A percentile compares a stretch with the other conserved stretches of the same genome.
phyloP scores from a whole-genome alignment of 371 early-diverging fungal species.

The Syncephalastrum contaminatum region DNA sequence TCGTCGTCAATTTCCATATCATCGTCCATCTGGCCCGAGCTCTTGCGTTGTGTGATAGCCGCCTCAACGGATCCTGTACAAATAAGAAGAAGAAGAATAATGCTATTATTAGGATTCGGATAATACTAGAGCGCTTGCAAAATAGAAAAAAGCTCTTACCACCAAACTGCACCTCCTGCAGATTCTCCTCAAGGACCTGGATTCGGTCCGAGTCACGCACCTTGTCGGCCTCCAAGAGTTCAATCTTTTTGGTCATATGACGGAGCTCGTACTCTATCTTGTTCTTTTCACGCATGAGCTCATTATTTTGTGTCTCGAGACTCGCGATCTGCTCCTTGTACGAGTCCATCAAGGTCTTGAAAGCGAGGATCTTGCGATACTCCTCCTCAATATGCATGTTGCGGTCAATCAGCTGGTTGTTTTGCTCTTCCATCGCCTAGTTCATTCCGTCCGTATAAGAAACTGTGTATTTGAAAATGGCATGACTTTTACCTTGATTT shows the following conservation, averaged over 20 bases:
- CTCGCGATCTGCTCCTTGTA: slow-evolving; percentile 81
- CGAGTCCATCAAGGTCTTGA: slow-evolving; percentile 81
- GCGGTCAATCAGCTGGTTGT: slow-evolving; percentile 60
- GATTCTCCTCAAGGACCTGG: slow-evolving; percentile 72
- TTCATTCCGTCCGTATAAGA: not conserved
- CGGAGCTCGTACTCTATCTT: slow-evolving; percentile 71
- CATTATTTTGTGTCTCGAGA: slow-evolving; percentile 72
- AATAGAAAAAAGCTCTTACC: slow-evolving; percentile 30
- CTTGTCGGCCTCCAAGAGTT: slow-evolving; percentile 64
- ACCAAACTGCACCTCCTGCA: slow-evolving; percentile 81
- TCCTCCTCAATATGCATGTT: slow-evolving; percentile 84
- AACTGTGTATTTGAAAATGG: not conserved
- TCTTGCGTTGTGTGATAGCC: not conserved
- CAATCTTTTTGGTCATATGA: slow-evolving; percentile 62
- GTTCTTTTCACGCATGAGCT: slow-evolving; percentile 68
- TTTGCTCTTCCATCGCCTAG: slow-evolving; percentile 75
- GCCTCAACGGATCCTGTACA: slow-evolving; percentile 1
- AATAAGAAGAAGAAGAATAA: not conserved
- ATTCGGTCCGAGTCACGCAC: slow-evolving; percentile 74
- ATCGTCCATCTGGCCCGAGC: slow-evolving; percentile 11
- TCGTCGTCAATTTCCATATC: slow-evolving; percentile 43
- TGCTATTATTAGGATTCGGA: not conserved
- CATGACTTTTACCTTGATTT: slow-evolving; percentile 57
- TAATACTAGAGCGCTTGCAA: not conserved
- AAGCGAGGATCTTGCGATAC: slow-evolving; percentile 74